Evolutionary conservation across 2,329 filamentous ascomycete genomes (phyloP).

Genomic region (Chrysosporium keratinophilum): DNA sequence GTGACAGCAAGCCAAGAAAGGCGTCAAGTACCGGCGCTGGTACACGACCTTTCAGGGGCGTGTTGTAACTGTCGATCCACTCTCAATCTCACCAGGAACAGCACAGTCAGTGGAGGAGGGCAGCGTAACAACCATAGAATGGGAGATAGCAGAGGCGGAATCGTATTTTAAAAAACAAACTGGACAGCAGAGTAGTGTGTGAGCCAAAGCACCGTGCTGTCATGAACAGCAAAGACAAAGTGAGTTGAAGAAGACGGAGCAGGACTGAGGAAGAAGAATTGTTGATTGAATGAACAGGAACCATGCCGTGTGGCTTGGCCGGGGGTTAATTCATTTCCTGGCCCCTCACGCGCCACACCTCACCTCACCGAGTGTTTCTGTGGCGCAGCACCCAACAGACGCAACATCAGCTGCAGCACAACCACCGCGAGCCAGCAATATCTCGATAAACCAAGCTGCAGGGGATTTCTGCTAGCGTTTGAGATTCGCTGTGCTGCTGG

Average conservation of each 20-base stretch:
- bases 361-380: not conserved
- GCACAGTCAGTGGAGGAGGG: too few species aligned
- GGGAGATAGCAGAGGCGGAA: not conserved
- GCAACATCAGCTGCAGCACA: too few species aligned
- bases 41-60: slow-evolving; percentile 4
- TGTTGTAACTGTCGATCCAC: not conserved
- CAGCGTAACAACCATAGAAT: not conserved
- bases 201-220: not conserved
- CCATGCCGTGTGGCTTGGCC: not conserved
- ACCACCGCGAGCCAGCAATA: too few species aligned
- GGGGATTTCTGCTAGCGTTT: too few species aligned
- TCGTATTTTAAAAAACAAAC: not conserved
- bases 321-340: not conserved
- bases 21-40: not conserved
- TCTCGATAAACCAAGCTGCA: too few species aligned
- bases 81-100: too few species aligned
- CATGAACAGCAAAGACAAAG: too few species aligned
- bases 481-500: too few species aligned
- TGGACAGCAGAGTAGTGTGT: not conserved
- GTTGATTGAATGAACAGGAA: not conserved
- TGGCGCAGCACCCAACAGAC: not conserved
- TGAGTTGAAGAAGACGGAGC: too few species aligned
- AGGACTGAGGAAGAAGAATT: not conserved
- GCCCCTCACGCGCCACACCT: not conserved
- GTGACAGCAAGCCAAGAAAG: not conserved